Conservation (phyloP, 2,329 filamentous ascomycete genomes). For the Phoma sp. region DNA sequence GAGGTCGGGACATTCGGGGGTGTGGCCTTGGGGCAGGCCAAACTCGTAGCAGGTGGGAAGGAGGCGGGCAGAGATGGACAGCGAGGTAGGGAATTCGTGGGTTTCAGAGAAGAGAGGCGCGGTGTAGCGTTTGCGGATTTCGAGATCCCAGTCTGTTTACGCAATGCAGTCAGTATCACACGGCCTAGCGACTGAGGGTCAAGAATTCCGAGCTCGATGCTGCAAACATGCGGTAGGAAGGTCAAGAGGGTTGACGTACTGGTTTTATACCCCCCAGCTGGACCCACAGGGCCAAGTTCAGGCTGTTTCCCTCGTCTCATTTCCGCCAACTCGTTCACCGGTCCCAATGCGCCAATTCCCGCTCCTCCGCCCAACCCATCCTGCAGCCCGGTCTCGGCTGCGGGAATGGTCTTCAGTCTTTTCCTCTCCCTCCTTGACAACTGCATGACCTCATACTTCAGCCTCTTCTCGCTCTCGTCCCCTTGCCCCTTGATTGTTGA, state of each 20-base stretch:
- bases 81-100: slow-evolving; percentile 66
- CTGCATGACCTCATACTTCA: slow-evolving; percentile 70
- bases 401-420: slow-evolving; percentile 61
- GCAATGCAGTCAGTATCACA: background rate
- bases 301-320: slow-evolving; percentile 54
- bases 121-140: slow-evolving; percentile 69
- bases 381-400: slow-evolving; percentile 38
- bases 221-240: background rate
- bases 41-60: slow-evolving; percentile 71
- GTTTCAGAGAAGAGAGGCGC: slow-evolving; percentile 67
- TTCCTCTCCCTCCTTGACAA: slow-evolving; percentile 65
- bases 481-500: slow-evolving; percentile 70
- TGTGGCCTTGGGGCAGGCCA: slow-evolving; percentile 62
- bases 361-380: slow-evolving; percentile 12
- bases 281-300: slow-evolving; percentile 69
- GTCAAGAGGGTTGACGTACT: slow-evolving; percentile 60
- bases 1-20: slow-evolving; percentile 62
- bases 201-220: background rate
- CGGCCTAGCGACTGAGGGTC: background rate
- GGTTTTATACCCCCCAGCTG: slow-evolving; percentile 76
- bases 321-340: slow-evolving; percentile 45
- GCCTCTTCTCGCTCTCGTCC: slow-evolving; percentile 66
- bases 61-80: slow-evolving; percentile 65
- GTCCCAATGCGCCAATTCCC: slow-evolving; percentile 20
- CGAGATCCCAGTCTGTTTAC: slow-evolving; percentile 64